Base-by-base conservation (phyloP, 2,329 filamentous ascomycete species). In the Fusarium piperis region DNA sequence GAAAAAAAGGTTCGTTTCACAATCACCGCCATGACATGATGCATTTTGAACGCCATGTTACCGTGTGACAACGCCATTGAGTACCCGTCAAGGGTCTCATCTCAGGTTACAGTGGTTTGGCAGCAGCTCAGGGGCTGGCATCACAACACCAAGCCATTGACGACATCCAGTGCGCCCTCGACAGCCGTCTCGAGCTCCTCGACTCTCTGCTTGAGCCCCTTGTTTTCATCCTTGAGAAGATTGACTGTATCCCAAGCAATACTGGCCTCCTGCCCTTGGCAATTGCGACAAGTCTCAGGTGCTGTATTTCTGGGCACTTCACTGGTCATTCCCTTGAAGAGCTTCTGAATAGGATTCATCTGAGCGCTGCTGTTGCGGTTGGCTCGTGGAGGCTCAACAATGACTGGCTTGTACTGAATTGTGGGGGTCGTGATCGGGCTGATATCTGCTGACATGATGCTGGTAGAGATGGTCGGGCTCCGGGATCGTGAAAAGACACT, bases 221-320 rank as follows among this genome's bases (percentile, higher is more conserved):
- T 86, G 72, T 92, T 92, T 82, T 92, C 90, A 52, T 89, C 87
- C 39, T 88, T 83, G 65, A 92, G 79, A 52, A 91, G 69, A 59
- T 85, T 85, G n/a, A 90, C 89, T 5, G 90, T 90, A 74, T 91
- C 86, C 90, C 90, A 92, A 6, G 90, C 90, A 38, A 89, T 83
- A 70, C 87, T 89, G 13, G 87, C 83, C 59, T 88, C 86, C 73
- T 86, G 85, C 13, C 90, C 89, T 59, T 84, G 79, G 77, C 90
- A 91, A 73, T 90, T 91, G 35, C 79, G 74, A 73, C 89, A 91
- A 75, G 77, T 78, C 26, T 68, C 62, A 11, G 67, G 61, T 8
- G 68, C 60, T 33, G 78, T 51, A 16, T 65, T 74, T 35, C 73
- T 74, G 20, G 70, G 73, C 18, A 69, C 58, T 48, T 83, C 81